A percentile compares a stretch with the other conserved stretches of the same genome.
These are phyloP conservation scores for Geotrichum reessii DNA, from an alignment of 1,139 yeast genomes.

Conservation along the genomic window DNA sequence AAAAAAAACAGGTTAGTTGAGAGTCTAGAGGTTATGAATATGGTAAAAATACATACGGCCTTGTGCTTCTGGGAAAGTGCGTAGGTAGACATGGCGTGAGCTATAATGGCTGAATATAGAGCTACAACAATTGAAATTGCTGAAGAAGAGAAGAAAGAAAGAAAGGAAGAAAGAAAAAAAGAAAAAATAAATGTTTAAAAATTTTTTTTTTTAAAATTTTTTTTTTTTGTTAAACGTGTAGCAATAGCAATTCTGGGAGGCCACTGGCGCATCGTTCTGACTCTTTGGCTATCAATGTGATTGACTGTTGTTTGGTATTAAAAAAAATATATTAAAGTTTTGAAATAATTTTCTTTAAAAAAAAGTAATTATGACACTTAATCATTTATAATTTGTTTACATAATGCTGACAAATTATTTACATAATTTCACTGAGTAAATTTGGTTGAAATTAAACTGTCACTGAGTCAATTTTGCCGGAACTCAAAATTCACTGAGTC, in stretches of 20 bases:
- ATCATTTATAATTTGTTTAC: background rate
- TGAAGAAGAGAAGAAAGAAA: conserved; percentile 2
- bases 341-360: background rate
- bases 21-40: background rate
- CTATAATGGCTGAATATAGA: background rate
- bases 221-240: background rate
- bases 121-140: conserved; percentile 2
- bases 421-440: background rate
- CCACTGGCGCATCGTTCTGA: background rate
- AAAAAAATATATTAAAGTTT: background rate
- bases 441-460: background rate
- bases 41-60: conserved; percentile 21
- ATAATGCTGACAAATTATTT: background rate
- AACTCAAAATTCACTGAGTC: background rate
- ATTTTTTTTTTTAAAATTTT: background rate
- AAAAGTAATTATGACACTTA: background rate
- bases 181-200: background rate
- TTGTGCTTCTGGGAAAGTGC: conserved; percentile 33
- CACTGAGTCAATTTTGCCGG: background rate
- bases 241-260: too few relatives aligned
- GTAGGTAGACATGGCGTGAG: conserved; percentile 30
- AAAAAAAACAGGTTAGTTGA: background rate
- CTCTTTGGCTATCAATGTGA: background rate
- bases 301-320: background rate
- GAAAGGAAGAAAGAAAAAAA: background rate